Evolutionary conservation across 352 stramenopile genomes (phyloP).

Genomic region (Pythium graminicola): DNA sequence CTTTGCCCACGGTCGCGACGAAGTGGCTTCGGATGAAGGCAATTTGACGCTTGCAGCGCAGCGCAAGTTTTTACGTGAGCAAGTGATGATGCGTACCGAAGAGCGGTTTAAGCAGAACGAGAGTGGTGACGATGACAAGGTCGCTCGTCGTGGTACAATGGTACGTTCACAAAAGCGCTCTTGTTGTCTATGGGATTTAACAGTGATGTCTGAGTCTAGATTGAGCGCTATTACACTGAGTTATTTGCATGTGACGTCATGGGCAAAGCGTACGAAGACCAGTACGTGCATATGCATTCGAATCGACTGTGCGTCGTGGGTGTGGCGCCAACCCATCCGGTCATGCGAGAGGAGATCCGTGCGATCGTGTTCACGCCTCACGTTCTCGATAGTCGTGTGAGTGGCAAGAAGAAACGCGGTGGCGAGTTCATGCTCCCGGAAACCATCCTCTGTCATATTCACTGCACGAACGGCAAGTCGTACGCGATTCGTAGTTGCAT

Average conservation of each 20-base stretch:
- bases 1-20: constrained; percentile 59
- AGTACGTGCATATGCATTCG: constrained; percentile 88
- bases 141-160: constrained; percentile 66
- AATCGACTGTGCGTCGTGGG: constrained; percentile 82
- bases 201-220: constrained; percentile 25
- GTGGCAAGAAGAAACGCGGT: constrained; percentile 86
- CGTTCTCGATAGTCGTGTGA: constrained; percentile 65
- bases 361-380: constrained; percentile 56
- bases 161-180: constrained; percentile 26
- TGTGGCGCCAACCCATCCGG: constrained; percentile 52
- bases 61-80: constrained; percentile 74
- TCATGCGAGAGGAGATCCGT: constrained; percentile 58
- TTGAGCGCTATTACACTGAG: constrained; percentile 85
- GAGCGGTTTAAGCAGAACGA: constrained; percentile 51
- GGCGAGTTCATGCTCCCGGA: constrained; percentile 64
- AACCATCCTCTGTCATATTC: constrained; percentile 59
- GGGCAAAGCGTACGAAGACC: constrained; percentile 58
- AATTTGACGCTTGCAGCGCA: constrained; percentile 60
- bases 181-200: background rate
- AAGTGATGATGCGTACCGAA: constrained; percentile 51
- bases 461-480: constrained; percentile 48
- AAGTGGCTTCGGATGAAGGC: constrained; percentile 50
- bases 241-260: constrained; percentile 79
- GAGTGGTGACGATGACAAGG: constrained; percentile 12
- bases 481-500: constrained; percentile 77